phyloP scores from a whole-genome alignment of 306 rosid species.

The Abrus pulchellus region DNA sequence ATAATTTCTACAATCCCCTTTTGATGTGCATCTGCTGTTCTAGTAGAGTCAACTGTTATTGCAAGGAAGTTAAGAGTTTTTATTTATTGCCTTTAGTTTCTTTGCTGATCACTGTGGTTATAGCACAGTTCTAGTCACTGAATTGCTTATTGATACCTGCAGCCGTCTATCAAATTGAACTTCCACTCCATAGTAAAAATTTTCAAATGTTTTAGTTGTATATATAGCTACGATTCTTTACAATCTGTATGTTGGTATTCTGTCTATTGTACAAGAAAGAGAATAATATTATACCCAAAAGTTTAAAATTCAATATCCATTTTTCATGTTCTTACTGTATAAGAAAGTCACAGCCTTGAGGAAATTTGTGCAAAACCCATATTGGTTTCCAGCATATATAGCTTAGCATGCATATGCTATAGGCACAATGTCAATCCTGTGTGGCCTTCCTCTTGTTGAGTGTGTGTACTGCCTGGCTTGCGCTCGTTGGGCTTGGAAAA shows the following conservation, averaged over 20 bases:
- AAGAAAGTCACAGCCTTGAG: conserved; percentile 16
- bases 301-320: conserved; percentile 12
- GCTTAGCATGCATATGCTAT: conserved; percentile 43
- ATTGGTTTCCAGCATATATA: conserved; percentile 28
- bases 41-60: neutral
- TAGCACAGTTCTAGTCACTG: conserved; percentile 21
- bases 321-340: conserved; percentile 20
- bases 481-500: conserved; percentile 94
- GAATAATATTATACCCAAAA: neutral
- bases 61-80: neutral
- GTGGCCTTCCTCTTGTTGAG: conserved; percentile 87
- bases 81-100: neutral
- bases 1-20: neutral
- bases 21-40: conserved; percentile 23
- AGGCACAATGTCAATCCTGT: conserved; percentile 76
- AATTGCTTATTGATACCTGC: neutral
- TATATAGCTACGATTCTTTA: neutral
- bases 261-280: conserved; percentile 16
- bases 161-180: conserved; percentile 14
- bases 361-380: conserved; percentile 35
- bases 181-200: neutral
- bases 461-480: conserved; percentile 93
- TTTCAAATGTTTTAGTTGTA: no score
- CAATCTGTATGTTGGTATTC: conserved; percentile 3
- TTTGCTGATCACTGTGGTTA: conserved; percentile 26